Evolutionary conservation across 768 basidiomycete species (phyloP), one percentile per base, ranked within the genome.

Genomic region (Trametopsis cervina): DNA sequence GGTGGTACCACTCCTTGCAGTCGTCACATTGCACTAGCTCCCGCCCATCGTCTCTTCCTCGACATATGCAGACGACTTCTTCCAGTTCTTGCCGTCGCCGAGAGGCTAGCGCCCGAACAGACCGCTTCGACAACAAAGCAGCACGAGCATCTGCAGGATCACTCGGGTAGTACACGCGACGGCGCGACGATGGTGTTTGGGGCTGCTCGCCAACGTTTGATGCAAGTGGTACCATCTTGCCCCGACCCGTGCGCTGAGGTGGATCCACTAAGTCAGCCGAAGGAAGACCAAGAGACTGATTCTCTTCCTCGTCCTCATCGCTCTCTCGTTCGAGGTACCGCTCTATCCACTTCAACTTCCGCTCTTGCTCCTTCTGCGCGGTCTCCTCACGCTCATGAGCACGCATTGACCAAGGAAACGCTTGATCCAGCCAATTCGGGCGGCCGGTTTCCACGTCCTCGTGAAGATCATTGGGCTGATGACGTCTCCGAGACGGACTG

Each of bases 1-100:
- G 71, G 64, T 92, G 89, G 60, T 85, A 90, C 89, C 89, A 92
- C 13, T 71, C 81, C 60, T 78, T 71, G 62, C 89, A 92, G 3
- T 73, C 72, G 56, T 91, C 88, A 55, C 89, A 92, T 57, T 89
- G 89, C 25, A 91, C 89, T 40, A 87, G 71, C 49, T 80, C 76
- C n/a, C 82, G 69, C 3, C 83, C 87, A 50, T 88, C 83, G 55
- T 85, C 82, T 43, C 66, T 69, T 15, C 80, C 82, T 37, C 68
- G 65, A 60, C 88, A 90, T 22, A 85, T 70, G 60, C 89, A 91
- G 15, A 81, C 57, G 15, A 73, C 63, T 41, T 77, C 76, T 10
- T 74, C 75, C 4, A 75, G 75, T 50, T 75, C 73, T 26, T 61
- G 64, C 39, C 61, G 47, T 39, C 67, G 61, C 20, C 81, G 74